Evolutionary conservation across 2,329 filamentous ascomycete species (phyloP), one percentile per base, ranked within the genome.

Genomic region (Didymosphaeria variabile): DNA sequence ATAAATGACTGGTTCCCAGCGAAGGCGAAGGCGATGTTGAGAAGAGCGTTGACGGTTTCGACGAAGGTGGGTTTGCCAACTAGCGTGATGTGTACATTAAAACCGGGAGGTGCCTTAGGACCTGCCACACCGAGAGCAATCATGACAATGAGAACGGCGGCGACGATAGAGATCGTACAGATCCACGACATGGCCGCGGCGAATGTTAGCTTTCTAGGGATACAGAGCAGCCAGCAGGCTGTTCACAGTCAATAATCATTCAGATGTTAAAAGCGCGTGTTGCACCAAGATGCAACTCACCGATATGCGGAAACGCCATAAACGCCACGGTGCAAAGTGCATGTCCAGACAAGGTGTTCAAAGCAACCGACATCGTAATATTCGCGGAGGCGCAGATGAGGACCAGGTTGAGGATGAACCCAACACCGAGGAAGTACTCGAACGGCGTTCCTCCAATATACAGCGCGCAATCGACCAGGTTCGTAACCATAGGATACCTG

Each of bases 381-480:
- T 72, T 64, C 2, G 69, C 71, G 1, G 68, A 71, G 8, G 70
- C 71, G 31, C 64, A 66, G 40, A 74, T 72, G 17, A 74, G 61
- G 1, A 67, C 69, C 71, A 74, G 69, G 56, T 74, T 74, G 61
- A 74, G 68, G 15, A 74, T 47, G 29, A 72, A 72, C 8, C 66
- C 68, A 36, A 69, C 44, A 9, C 68, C 70, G 26, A 74, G 69
- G 34, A 74, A 63, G n/a, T 55, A 63, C 55, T 74, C 71, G 31
- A 70, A 55, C 65, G 65, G 69, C 7, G 67, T 69, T 2, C 71
- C 70, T 21, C 70, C 70, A 5, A 74, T 63, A 13, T 70, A 68
- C 42, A 70, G 68, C 31, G 70, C 70, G 50, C 72, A 72, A 60
- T 74, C 70, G 54, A 74, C 70, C 46, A 72, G 68, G 54, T 74